A percentile compares a stretch with the other conserved stretches of the same genome.
Conservation (phyloP, 257 asterid species). For the Capsicum chinense region DNA sequence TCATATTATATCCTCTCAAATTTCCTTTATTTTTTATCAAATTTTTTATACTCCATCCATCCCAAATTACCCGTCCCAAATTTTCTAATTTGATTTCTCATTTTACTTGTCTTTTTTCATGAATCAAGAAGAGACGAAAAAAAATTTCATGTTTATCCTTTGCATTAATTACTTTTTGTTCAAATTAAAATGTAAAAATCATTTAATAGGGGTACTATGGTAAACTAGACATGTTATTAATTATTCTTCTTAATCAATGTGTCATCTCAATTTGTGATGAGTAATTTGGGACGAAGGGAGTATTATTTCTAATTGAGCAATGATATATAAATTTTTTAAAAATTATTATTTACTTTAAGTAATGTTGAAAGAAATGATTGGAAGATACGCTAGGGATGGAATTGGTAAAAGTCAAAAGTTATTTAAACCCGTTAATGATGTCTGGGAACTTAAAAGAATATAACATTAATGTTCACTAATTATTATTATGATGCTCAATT, state of each 20-base stretch:
- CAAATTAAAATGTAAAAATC: no score
- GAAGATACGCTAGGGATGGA: not conserved
- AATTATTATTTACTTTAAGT: not conserved
- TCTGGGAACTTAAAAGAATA: not conserved
- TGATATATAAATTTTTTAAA: not conserved
- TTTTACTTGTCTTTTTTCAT: no score
- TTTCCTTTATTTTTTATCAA: not conserved
- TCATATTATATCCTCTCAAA: not conserved
- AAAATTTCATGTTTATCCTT: no score
- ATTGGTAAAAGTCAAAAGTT: not conserved
- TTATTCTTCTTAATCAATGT: no score
- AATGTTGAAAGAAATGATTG: slow-evolving; percentile 5
- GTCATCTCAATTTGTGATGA: no score
- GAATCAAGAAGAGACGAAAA: no score
- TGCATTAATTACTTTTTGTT: no score
- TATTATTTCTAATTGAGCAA: not conserved
- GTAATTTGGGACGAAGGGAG: no score
- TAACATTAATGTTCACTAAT: not conserved
- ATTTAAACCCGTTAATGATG: not conserved
- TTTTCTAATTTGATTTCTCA: no score
- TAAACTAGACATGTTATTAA: no score
- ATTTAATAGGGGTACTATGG: no score
- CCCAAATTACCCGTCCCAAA: no score
- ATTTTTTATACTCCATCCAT: not conserved
- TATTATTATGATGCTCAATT: not conserved